Evolutionary conservation across 2,329 filamentous ascomycete species (phyloP).

Genomic region (Chaetomiaceae sp.): DNA sequence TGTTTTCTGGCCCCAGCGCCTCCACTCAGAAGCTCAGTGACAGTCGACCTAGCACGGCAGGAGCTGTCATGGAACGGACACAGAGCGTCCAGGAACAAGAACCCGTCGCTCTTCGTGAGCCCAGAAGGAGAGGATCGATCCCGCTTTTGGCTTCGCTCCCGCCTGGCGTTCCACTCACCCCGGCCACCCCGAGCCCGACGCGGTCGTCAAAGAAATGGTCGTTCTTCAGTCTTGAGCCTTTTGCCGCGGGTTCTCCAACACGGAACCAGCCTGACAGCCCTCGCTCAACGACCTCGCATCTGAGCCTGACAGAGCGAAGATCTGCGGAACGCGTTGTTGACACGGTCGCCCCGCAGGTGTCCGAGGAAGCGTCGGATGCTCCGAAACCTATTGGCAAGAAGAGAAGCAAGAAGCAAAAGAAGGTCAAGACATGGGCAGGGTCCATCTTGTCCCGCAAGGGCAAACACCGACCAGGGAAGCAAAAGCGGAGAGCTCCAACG

Average conservation of each 20-base stretch:
- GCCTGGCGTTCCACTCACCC: conserved; percentile 32
- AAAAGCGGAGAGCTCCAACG: conserved; percentile 42
- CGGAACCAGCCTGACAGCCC: conserved; percentile 45
- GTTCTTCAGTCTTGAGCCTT: conserved; percentile 57
- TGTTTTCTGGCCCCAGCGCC: conserved; percentile 34
- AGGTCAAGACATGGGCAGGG: conserved; percentile 69
- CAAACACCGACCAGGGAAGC: conserved; percentile 45
- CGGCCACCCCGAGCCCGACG: conserved; percentile 43
- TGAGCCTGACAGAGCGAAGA: conserved; percentile 29
- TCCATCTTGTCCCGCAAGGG: conserved; percentile 61
- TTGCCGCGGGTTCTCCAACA: conserved; percentile 42
- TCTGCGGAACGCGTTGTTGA: conserved; percentile 37
- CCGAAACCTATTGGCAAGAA: conserved; percentile 30
- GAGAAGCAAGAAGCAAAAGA: conserved; percentile 51
- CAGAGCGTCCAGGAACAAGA: conserved; percentile 34
- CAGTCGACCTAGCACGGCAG: conserved; percentile 63
- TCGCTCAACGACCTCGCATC: conserved; percentile 39
- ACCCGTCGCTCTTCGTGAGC: conserved; percentile 32
- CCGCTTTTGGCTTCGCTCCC: conserved; percentile 46
- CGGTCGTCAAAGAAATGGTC: conserved; percentile 56
- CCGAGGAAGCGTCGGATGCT: conserved; percentile 19
- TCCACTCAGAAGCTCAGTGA: conserved; percentile 41
- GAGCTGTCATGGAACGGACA: conserved; percentile 58
- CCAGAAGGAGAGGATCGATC: conserved; percentile 55
- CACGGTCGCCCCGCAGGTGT: conserved; percentile 22